A percentile compares a stretch with the other conserved stretches of the same genome.
Evolutionary conservation across 352 stramenopile genomes (phyloP).

Genomic region (Globisporangium spiculum): DNA sequence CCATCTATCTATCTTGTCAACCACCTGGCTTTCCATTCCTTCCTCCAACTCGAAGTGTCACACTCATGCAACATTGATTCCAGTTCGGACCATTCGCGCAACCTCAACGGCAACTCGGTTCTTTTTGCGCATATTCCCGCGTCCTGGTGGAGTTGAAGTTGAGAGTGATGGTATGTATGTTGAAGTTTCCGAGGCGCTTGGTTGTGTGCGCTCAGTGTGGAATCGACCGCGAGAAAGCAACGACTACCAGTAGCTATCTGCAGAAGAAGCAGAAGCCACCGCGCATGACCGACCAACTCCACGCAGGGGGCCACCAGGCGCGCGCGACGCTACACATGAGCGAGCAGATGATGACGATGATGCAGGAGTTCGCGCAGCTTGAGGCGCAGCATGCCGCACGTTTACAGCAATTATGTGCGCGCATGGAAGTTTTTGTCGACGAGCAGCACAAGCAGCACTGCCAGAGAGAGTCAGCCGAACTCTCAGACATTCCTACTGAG

Average conservation of each 20-base stretch:
- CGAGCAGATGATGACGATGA: conserved; percentile 13
- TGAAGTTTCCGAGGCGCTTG: background rate
- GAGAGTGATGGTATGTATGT: background rate
- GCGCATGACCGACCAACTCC: background rate
- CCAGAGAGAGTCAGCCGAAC: background rate
- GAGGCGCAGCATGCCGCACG: background rate
- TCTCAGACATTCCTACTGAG: background rate
- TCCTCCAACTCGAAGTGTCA: background rate
- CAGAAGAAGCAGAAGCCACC: background rate
- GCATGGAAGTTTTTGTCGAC: background rate
- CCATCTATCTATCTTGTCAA: background rate
- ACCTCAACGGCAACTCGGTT: conserved; percentile 2
- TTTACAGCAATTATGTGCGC: background rate
- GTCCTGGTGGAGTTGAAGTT: background rate
- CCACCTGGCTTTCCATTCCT: background rate
- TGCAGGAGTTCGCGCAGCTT: conserved; percentile 28
- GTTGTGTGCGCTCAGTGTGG: conserved; percentile 3
- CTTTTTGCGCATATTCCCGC: background rate
- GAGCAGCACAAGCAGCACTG: background rate
- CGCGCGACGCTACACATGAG: background rate
- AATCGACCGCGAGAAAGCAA: conserved; percentile 2
- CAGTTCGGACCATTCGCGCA: background rate
- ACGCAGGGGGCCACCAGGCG: background rate
- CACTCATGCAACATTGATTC: background rate
- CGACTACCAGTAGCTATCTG: background rate